These are phyloP conservation scores for Telopea speciosissima DNA, from an alignment of 177 flowering plant species.

Conservation along the genomic window DNA sequence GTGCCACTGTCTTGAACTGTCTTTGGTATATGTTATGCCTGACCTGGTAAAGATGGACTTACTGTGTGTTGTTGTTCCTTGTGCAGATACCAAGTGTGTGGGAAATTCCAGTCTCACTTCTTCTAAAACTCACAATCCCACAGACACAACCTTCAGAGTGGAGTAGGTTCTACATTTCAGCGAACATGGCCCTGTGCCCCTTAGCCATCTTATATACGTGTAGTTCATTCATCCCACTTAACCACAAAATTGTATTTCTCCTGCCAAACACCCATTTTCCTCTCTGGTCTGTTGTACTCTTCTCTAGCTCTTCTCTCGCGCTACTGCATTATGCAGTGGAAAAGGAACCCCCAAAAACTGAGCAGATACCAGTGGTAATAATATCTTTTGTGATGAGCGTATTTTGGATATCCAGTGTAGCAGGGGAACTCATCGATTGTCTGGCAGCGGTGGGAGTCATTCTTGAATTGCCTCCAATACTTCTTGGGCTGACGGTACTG, in stretches of 20 bases:
- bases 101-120: slow-evolving; percentile 66
- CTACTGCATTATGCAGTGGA: slow-evolving; percentile 62
- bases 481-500: slow-evolving; percentile 92
- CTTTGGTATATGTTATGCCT: not conserved
- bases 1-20: too few species aligned
- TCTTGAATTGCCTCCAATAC: slow-evolving; percentile 64
- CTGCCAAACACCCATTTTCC: slow-evolving; percentile 64
- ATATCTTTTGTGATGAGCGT: slow-evolving; percentile 91
- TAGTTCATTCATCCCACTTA: slow-evolving; percentile 63
- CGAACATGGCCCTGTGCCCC: slow-evolving; percentile 84
- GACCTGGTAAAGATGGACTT: not conserved
- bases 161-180: slow-evolving; percentile 77
- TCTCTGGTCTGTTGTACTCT: slow-evolving; percentile 75
- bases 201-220: slow-evolving; percentile 69
- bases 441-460: slow-evolving; percentile 71
- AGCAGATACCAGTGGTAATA: slow-evolving; percentile 52
- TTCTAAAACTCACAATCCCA: slow-evolving; percentile 81
- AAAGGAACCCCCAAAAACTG: slow-evolving; percentile 75
- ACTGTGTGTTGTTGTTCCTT: slow-evolving; percentile 11
- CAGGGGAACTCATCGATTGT: slow-evolving; percentile 88
- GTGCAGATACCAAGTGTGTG: slow-evolving; percentile 57
- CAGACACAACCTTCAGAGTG: slow-evolving; percentile 65
- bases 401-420: slow-evolving; percentile 92
- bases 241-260: slow-evolving; percentile 67
- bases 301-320: slow-evolving; percentile 60